Conservation (phyloP, 1,284 basidiomycete genomes). For the Phellinidium pouzarii region DNA sequence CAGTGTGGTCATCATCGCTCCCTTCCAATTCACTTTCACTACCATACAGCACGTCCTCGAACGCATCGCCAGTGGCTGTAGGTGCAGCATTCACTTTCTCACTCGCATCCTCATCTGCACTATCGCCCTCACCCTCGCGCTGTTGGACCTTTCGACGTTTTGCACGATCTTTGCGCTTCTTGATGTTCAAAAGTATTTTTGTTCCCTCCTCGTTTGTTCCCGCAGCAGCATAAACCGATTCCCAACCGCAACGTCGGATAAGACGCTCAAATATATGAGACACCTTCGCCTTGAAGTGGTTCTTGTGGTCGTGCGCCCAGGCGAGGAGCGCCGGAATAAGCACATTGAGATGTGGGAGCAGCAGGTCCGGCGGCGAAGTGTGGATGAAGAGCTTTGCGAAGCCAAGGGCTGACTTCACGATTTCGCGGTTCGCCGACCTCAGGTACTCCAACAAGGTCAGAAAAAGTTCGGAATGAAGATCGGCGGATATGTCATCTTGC, state of each 20-base stretch:
- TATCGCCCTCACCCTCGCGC: constrained; percentile 46
- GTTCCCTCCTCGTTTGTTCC: constrained; percentile 47
- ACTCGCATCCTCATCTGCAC: constrained; percentile 19
- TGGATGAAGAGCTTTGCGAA: constrained; percentile 94
- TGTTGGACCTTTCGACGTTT: constrained; percentile 58
- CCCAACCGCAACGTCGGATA: constrained; percentile 86
- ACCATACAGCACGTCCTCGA: constrained; percentile 93
- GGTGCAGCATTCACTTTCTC: constrained; percentile 36
- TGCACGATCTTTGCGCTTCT: constrained; percentile 87
- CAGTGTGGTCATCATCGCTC: constrained; percentile 58
- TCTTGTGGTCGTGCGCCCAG: constrained; percentile 97
- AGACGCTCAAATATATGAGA: constrained; percentile 96
- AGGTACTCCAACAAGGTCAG: constrained; percentile 88
- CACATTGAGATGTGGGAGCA: constrained; percentile 69
- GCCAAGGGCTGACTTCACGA: constrained; percentile 93
- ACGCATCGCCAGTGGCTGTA: constrained; percentile 72
- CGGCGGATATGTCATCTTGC: constrained; percentile 62
- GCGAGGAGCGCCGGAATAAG: constrained; percentile 82
- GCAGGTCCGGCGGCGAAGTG: constrained; percentile 64
- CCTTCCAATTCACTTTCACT: constrained; percentile 83
- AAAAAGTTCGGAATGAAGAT: constrained; percentile 85
- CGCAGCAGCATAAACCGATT: constrained; percentile 72
- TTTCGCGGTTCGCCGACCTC: constrained; percentile 91
- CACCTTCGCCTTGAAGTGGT: constrained; percentile 97
- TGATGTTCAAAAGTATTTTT: constrained; percentile 85